Conservation (phyloP, 2,329 filamentous ascomycete species). For the Aureobasidium namibiae region DNA sequence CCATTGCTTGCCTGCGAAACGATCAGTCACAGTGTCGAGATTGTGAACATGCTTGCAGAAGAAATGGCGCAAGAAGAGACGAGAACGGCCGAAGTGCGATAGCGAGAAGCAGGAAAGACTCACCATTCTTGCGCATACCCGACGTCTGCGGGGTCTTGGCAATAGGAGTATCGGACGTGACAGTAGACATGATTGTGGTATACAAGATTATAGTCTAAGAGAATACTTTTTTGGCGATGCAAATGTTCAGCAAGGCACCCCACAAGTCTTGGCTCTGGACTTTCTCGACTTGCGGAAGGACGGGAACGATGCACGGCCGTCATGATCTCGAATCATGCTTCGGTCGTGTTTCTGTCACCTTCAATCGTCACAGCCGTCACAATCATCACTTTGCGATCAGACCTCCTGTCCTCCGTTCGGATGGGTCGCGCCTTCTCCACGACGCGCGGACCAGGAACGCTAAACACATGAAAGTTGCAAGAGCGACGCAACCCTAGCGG, state of each 20-base stretch:
- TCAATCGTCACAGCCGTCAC: background rate
- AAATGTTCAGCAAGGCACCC: background rate
- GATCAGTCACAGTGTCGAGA: background rate
- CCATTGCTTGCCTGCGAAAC: conserved; percentile 82
- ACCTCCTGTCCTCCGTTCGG: background rate
- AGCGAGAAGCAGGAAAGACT: conserved; percentile 18
- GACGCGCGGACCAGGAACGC: background rate
- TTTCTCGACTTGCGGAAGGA: background rate
- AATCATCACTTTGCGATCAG: background rate
- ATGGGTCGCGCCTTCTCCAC: background rate
- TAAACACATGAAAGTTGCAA: conserved; percentile 2
- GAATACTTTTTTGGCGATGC: conserved; percentile 2
- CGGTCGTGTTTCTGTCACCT: background rate
- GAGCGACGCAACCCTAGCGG: background rate
- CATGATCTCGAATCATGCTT: background rate
- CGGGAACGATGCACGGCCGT: background rate
- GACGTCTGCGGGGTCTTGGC: conserved; percentile 28
- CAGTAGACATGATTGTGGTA: conserved; percentile 37
- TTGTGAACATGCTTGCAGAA: background rate
- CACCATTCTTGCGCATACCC: conserved; percentile 80
- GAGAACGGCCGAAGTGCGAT: background rate
- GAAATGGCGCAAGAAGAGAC: background rate
- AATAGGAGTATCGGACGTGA: conserved; percentile 25
- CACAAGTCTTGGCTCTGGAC: conserved; percentile 1
- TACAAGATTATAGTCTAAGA: background rate